phyloP scores from a whole-genome alignment of 768 basidiomycete genomes.

The Rhodosporidiobolus sp. region DNA sequence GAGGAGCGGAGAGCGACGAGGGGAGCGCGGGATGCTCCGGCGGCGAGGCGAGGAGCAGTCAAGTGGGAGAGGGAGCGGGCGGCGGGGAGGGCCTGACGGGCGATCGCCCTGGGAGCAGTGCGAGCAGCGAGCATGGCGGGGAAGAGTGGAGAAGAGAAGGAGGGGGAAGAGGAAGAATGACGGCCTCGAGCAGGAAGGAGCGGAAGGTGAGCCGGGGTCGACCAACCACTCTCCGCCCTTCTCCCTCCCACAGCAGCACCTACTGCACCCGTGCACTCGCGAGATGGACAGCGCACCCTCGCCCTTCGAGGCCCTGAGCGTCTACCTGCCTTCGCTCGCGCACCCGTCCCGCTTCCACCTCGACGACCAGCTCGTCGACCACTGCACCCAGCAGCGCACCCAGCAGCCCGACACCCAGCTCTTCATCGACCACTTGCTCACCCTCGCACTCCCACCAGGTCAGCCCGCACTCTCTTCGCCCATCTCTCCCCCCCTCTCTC shows the following conservation, averaged over 20 bases:
- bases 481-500: not conserved
- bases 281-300: not conserved
- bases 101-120: slow-evolving; percentile 6
- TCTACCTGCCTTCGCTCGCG: slow-evolving; percentile 1
- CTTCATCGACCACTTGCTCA: slow-evolving; percentile 31
- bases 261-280: not conserved
- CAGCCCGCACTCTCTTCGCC: not conserved
- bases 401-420: slow-evolving; percentile 12
- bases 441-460: slow-evolving; percentile 8
- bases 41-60: not conserved
- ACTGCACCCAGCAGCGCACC: not conserved
- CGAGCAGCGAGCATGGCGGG: slow-evolving; percentile 20
- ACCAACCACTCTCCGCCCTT: not conserved
- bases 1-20: too few species aligned
- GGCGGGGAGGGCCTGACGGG: not conserved
- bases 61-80: slow-evolving; percentile 13
- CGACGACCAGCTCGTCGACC: not conserved
- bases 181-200: not conserved
- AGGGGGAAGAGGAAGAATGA: not conserved
- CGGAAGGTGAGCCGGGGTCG: not conserved
- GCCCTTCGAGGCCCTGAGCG: not conserved
- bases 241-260: not conserved
- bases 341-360: not conserved
- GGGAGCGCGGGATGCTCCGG: slow-evolving; percentile 9
- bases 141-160: not conserved